Conservation (phyloP, 352 stramenopile genomes). For the Globisporangium cederbergense region DNA sequence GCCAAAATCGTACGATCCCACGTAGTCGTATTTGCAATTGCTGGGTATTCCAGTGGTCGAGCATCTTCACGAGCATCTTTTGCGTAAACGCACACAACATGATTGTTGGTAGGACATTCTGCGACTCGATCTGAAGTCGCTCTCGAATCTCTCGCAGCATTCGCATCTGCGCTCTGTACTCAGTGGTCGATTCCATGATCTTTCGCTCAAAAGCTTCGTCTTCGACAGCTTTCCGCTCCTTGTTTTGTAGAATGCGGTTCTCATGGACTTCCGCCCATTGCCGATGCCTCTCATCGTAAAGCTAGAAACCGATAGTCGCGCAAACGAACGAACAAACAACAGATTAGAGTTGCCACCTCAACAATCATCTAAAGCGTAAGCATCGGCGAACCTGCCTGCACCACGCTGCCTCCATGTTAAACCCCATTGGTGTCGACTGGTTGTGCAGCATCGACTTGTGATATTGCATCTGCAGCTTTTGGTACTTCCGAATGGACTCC, state of each 20-base stretch:
- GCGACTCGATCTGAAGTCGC: constrained; percentile 28
- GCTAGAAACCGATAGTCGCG: constrained; percentile 18
- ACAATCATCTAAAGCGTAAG: not conserved
- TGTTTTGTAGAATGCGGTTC: constrained; percentile 26
- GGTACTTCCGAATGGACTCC: constrained; percentile 41
- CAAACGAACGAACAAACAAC: not conserved
- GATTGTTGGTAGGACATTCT: constrained; percentile 42
- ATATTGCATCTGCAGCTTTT: constrained; percentile 37
- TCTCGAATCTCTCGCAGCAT: constrained; percentile 33
- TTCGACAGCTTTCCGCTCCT: constrained; percentile 35
- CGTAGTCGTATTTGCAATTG: constrained; percentile 36
- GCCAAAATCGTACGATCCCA: constrained; percentile 44
- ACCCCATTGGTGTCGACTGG: constrained; percentile 41
- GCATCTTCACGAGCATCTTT: constrained; percentile 31
- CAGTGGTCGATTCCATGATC: constrained; percentile 42
- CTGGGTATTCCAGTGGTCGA: constrained; percentile 33
- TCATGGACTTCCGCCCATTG: constrained; percentile 40
- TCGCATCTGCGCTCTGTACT: constrained; percentile 43
- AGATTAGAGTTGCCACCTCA: not conserved
- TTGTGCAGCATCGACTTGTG: constrained; percentile 24
- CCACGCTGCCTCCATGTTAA: constrained; percentile 59
- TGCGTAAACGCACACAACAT: constrained; percentile 48
- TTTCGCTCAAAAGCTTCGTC: constrained; percentile 45
- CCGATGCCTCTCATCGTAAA: constrained; percentile 40
- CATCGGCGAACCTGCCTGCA: constrained; percentile 34